Evolutionary conservation across 495 filamentous ascomycete species (phyloP), one percentile per base, ranked within the genome.

Genomic region (Monascus purpureus): DNA sequence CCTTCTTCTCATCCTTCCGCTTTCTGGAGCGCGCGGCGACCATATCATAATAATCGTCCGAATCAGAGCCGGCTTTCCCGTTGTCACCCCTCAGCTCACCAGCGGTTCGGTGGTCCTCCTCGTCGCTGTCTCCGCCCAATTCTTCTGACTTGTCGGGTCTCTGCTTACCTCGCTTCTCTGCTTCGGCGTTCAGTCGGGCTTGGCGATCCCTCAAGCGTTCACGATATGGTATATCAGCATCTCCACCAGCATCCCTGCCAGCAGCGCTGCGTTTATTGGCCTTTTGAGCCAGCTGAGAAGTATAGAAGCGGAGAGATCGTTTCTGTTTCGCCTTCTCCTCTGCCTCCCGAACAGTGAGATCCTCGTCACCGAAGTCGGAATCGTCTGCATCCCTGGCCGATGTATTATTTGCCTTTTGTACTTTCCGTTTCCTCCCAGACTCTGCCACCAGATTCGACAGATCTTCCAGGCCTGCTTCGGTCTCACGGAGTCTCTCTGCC

Each of bases 291-390:
- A 96, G 81, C 48, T 96, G 90, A 4, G 84, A 90, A 15, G 92
- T 94, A 67, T 97, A 95, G 60, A 97, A 97, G 33, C 82, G 77
- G 24, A 97, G 73, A 38, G 67, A 81, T 57, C 87, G 90, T 65
- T 86, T 93, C 44, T 79, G 77, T 29, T 67, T 63, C 2, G 75
- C 80, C 57, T 96, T 97, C 38, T 90, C 82, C 31, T 77, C 79
- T 0, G 79, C 77, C 36, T 82, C 78, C 17, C 63, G 53, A 1
- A 68, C 53, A 13, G 70, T 72, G 28, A 82, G 63, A 20, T 63
- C 63, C 43, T 77, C 74, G 31, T 83, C 79, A 35, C 75, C 77
- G 27, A 82, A 72, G 49, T 84, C 79, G 13, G 72, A 77, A 33
- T 71, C 63, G 6, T 63, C 55, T 19, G 52, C 61, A 25, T 61